A percentile compares a stretch with the other conserved stretches of the same genome.
Evolutionary conservation across 148 eudicot species (phyloP).

Genomic region (Dysphania ambrosioides): DNA sequence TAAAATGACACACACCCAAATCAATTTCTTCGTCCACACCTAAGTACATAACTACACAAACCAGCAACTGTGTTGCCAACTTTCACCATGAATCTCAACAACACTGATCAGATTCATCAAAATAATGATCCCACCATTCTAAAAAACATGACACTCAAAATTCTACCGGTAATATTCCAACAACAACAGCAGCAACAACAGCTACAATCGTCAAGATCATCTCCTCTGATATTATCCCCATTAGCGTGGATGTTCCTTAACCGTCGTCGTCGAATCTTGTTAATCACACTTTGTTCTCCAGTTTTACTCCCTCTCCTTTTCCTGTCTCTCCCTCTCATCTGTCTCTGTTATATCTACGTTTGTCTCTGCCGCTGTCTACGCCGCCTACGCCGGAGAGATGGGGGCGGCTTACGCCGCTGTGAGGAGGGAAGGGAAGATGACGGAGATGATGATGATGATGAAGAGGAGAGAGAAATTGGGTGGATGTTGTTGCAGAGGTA

Average conservation of each 20-base stretch:
- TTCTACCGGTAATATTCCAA: conserved; percentile 18
- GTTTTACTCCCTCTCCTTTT: conserved; percentile 43
- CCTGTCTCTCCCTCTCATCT: conserved; percentile 39
- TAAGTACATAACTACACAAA: no score
- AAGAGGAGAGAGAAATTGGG: conserved; percentile 28
- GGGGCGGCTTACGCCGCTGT: conserved; percentile 23
- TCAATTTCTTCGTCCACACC: no score
- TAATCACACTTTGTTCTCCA: conserved; percentile 40
- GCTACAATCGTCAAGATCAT: neutral
- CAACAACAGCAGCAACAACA: conserved; percentile 4
- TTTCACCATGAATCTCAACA: no score
- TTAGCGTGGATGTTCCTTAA: conserved; percentile 30
- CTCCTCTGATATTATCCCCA: neutral
- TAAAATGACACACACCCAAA: no score
- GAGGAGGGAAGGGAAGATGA: conserved; percentile 21
- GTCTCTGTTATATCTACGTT: conserved; percentile 35
- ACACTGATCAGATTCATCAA: no score
- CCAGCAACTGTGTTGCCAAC: no score
- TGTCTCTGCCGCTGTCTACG: conserved; percentile 32
- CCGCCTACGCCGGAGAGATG: conserved; percentile 17
- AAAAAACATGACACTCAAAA: conserved; percentile 27
- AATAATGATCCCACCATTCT: no score
- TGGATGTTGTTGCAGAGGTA: conserved; percentile 51
- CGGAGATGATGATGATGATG: conserved; percentile 8
- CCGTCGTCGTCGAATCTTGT: conserved; percentile 31